Evolutionary conservation across 495 filamentous ascomycete genomes (phyloP).

Genomic region (Penicillium malachiteum): DNA sequence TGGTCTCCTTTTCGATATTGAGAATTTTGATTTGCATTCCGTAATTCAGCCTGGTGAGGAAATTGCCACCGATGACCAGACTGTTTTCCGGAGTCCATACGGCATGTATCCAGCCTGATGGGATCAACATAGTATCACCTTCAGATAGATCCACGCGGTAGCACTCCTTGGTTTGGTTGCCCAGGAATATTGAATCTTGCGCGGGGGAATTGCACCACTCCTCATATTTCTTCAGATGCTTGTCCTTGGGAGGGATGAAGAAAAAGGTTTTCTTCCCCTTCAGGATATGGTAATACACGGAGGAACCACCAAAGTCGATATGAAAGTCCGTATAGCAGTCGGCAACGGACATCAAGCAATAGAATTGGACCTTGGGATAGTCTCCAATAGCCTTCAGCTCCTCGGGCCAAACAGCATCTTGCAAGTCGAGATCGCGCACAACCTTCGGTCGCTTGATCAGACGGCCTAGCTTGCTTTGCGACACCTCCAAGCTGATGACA

Average conservation of each 20-base stretch:
- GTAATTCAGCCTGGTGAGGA: constrained; percentile 68
- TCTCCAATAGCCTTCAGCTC: constrained; percentile 58
- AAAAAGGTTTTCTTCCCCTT: constrained; percentile 78
- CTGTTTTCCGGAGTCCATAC: constrained; percentile 78
- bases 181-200: constrained; percentile 69
- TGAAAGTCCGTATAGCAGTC: constrained; percentile 81
- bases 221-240: constrained; percentile 74
- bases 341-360: constrained; percentile 76
- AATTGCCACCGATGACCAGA: constrained; percentile 75
- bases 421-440: constrained; percentile 69
- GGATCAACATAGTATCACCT: constrained; percentile 77
- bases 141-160: constrained; percentile 69
- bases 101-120: constrained; percentile 78
- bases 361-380: constrained; percentile 66
- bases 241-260: constrained; percentile 73
- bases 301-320: constrained; percentile 78
- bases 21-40: constrained; percentile 69
- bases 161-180: constrained; percentile 69
- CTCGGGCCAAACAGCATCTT: constrained; percentile 70
- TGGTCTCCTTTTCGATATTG: constrained; percentile 72
- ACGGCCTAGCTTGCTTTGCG: constrained; percentile 62
- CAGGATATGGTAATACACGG: constrained; percentile 75
- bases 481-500: constrained; percentile 76
- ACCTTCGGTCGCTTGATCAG: constrained; percentile 68
- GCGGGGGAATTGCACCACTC: constrained; percentile 73